Evolutionary conservation across 2,329 filamentous ascomycete genomes (phyloP).

Genomic region (Fusarium dimerum): DNA sequence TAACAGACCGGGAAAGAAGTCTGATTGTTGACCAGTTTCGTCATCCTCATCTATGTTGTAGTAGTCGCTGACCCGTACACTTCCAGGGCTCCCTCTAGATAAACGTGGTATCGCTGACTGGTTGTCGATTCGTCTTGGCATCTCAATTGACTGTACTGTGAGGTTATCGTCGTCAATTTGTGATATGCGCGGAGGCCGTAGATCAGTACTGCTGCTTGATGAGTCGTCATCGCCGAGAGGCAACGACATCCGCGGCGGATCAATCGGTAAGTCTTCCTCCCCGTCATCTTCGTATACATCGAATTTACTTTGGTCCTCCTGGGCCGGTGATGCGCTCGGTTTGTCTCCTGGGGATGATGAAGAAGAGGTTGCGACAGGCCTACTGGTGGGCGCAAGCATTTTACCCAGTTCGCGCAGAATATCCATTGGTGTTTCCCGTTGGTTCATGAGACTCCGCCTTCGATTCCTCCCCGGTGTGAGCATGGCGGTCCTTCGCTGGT

Average conservation of each 20-base stretch:
- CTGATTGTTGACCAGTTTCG: conserved; percentile 48
- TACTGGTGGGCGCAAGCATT: conserved; percentile 51
- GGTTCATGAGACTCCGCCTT: conserved; percentile 57
- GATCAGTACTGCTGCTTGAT: conserved; percentile 54
- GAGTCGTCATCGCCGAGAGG: conserved; percentile 52
- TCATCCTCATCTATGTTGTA: conserved; percentile 42
- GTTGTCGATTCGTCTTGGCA: conserved; percentile 53
- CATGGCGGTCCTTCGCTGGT: conserved; percentile 59
- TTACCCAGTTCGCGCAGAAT: conserved; percentile 55
- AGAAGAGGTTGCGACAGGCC: conserved; percentile 48
- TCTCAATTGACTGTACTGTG: conserved; percentile 60
- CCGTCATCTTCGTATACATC: conserved; percentile 52
- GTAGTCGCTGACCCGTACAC: conserved; percentile 55
- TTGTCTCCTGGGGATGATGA: conserved; percentile 40
- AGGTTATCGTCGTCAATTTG: conserved; percentile 60
- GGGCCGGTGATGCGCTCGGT: conserved; percentile 29
- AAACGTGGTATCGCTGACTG: conserved; percentile 47
- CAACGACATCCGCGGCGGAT: conserved; percentile 56
- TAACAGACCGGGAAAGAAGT: conserved; percentile 53
- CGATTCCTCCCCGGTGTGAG: conserved; percentile 61
- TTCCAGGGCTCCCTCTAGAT: conserved; percentile 56
- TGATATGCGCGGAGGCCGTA: conserved; percentile 55
- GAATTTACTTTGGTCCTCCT: conserved; percentile 44
- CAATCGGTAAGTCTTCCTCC: conserved; percentile 52
- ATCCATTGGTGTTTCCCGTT: conserved; percentile 57